These are phyloP conservation scores for Neurospora hispaniola DNA, from an alignment of 495 filamentous ascomycete genomes.

Conservation along the genomic window DNA sequence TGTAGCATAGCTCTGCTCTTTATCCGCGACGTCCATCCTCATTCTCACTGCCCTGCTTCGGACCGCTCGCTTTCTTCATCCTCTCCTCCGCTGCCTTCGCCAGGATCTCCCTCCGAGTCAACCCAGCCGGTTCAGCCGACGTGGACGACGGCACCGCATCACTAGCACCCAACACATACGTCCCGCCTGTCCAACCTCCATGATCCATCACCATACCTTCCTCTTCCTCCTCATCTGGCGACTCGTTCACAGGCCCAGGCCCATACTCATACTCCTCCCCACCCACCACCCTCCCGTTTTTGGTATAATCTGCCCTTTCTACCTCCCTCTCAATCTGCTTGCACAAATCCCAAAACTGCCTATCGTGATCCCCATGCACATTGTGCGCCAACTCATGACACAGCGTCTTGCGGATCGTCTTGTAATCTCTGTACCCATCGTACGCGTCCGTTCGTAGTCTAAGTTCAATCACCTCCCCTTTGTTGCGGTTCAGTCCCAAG, in stretches of 20 bases:
- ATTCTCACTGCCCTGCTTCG: background rate
- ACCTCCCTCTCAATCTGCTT: slow-evolving; percentile 82
- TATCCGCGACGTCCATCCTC: slow-evolving; percentile 5
- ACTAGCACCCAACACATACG: slow-evolving; percentile 61
- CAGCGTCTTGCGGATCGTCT: slow-evolving; percentile 78
- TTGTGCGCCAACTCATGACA: slow-evolving; percentile 96
- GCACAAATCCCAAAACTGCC: slow-evolving; percentile 79
- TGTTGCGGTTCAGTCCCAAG: slow-evolving; percentile 79
- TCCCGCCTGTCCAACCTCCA: slow-evolving; percentile 79
- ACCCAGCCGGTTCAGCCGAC: slow-evolving; percentile 6
- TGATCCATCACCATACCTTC: slow-evolving; percentile 58
- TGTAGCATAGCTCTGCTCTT: background rate
- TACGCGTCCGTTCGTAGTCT: slow-evolving; percentile 83
- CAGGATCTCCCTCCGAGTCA: slow-evolving; percentile 55
- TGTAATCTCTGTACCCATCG: slow-evolving; percentile 88
- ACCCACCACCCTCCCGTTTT: slow-evolving; percentile 52
- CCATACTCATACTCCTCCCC: slow-evolving; percentile 68
- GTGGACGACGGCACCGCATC: slow-evolving; percentile 9
- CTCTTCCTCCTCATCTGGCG: slow-evolving; percentile 29
- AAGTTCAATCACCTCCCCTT: slow-evolving; percentile 85
- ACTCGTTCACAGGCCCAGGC: slow-evolving; percentile 8
- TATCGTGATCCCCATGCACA: slow-evolving; percentile 72
- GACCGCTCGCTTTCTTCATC: slow-evolving; percentile 41
- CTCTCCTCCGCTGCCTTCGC: slow-evolving; percentile 68
- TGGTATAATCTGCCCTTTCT: slow-evolving; percentile 62